Percentiles rank a stretch among this genome's conserved stretches.
Evolutionary conservation across 179 eudicot species (phyloP).

Genomic region (Beta corolliflora): DNA sequence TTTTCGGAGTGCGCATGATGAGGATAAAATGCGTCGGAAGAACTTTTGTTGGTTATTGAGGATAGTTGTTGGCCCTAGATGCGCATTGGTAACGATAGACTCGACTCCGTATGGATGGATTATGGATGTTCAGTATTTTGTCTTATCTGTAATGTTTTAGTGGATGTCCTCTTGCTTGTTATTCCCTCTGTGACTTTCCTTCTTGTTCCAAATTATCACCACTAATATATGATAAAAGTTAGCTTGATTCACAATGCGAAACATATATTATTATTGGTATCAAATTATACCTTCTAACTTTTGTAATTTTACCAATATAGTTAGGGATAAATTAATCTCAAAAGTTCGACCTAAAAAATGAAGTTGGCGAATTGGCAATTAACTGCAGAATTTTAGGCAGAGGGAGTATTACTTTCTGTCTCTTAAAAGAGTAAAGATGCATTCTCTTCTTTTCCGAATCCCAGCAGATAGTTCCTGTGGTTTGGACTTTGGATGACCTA

Average conservation of each 20-base stretch:
- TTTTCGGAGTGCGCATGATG: too few species aligned
- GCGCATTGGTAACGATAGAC: too few species aligned
- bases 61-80: too few species aligned
- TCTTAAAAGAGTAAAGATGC: not conserved
- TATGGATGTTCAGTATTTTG: too few species aligned
- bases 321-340: not conserved
- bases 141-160: not conserved
- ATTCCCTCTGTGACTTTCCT: not conserved
- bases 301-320: not conserved
- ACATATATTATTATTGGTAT: not conserved
- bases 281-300: not conserved
- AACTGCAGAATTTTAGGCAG: not conserved
- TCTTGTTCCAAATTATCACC: not conserved
- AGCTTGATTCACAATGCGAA: not conserved
- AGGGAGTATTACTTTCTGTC: too few species aligned
- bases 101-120: too few species aligned
- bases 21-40: too few species aligned
- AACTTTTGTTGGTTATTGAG: too few species aligned
- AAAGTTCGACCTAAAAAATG: not conserved
- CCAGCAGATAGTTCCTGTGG: not conserved
- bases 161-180: not conserved
- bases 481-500: not conserved
- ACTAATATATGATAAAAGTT: not conserved
- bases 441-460: not conserved
- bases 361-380: not conserved